Evolutionary conservation across 768 basidiomycete genomes (phyloP), one percentile per base, ranked within the genome.

Genomic region (Tulasnella sp.): DNA sequence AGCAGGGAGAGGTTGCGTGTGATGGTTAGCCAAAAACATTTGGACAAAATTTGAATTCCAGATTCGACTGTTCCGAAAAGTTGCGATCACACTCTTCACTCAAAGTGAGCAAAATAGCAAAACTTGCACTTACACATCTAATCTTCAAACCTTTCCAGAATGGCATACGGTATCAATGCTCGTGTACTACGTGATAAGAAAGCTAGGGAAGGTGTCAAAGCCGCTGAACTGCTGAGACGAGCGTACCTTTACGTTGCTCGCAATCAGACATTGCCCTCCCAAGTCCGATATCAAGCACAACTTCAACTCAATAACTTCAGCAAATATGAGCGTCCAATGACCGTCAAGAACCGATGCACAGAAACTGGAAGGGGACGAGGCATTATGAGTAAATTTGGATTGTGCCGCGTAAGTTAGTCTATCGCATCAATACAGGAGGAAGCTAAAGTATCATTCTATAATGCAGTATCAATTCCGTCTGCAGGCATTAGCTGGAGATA

Each of bases 231-330:
- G 41, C 70, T 80, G 25, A 80, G 92, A 16, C 74, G 88, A 39
- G 92, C 93, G 0, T 92, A 93, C 65, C 78, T 96, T 44, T 90
- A 80, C 66, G 84, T 96, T 58, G 90, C 92, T 20, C 77, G 93
- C 54, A 96, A 98, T 67, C 79, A 86, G 63, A 77, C 81, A 1
- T 68, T 96, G n/a, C 81, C 90, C 13, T 72, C 87, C 2, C 81
- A 86, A 62, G 76, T 96, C 41, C 84, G 93, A 50, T 86, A 91
- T 64, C 86, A 91, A 58, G 93, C 93, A 13, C 91, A 95, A 65
- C 69, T 98, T 55, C 90, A 95, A 61, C 72, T 95, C 44, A 93
- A 93, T 66, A 78, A 81, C 4, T 87, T 95, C 59, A 80, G 76
- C 43, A 74, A 77, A 22, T 81, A 88, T 63, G 82, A 86, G 0